Evolutionary conservation across 2,329 filamentous ascomycete species (phyloP).

Genomic region (Colletotrichum abscissum): DNA sequence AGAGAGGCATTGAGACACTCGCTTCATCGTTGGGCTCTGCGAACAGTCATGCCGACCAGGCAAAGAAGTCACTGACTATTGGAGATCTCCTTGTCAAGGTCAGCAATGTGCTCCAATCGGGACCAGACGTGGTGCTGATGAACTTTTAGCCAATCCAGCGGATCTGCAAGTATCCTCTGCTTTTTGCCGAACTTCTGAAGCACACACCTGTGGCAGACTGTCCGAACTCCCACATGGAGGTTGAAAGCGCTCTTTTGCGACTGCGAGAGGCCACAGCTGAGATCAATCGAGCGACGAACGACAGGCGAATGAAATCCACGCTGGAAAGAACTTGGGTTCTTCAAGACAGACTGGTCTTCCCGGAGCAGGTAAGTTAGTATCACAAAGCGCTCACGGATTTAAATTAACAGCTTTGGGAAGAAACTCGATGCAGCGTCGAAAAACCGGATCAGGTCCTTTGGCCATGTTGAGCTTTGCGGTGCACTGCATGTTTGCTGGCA

Average conservation of each 20-base stretch:
- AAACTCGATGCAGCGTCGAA: constrained; percentile 64
- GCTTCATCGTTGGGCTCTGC: constrained; percentile 79
- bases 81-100: constrained; percentile 93
- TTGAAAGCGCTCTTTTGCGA: constrained; percentile 78
- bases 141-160: constrained; percentile 83
- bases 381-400: neutral
- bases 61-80: constrained; percentile 82
- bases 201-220: constrained; percentile 88
- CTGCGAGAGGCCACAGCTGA: constrained; percentile 80
- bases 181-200: constrained; percentile 86
- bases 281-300: constrained; percentile 87
- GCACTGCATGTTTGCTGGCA: constrained; percentile 88
- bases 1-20: constrained; percentile 86
- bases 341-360: constrained; percentile 83
- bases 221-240: constrained; percentile 82
- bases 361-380: constrained; percentile 70
- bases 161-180: constrained; percentile 88
- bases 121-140: constrained; percentile 21
- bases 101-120: constrained; percentile 30
- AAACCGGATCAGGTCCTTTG: constrained; percentile 80
- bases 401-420: constrained; percentile 43
- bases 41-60: constrained; percentile 70
- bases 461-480: constrained; percentile 84
- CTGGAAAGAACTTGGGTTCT: constrained; percentile 88
- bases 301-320: constrained; percentile 73